These are phyloP conservation scores for Avena sativa DNA, from an alignment of 176 grass and related monocot species.

Conservation along the genomic window DNA sequence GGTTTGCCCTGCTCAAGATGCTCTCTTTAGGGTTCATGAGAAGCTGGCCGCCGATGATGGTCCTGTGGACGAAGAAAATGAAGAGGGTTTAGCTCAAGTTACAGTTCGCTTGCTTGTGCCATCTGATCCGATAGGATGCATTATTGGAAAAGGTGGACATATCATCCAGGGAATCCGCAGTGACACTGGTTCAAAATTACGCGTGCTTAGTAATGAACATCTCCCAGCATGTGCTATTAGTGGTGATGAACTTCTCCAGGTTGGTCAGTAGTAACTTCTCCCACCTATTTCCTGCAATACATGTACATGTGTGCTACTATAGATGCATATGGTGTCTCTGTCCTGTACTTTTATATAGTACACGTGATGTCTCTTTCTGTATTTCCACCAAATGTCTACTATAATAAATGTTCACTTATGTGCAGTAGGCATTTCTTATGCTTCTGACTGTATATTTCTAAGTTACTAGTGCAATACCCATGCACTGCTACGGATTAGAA, in stretches of 20 bases:
- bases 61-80: slow-evolving; percentile 64
- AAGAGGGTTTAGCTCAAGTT: slow-evolving; percentile 61
- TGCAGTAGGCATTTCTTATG: slow-evolving; percentile 6
- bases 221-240: slow-evolving; percentile 87
- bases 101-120: slow-evolving; percentile 83
- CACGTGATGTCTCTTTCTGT: background rate
- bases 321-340: background rate
- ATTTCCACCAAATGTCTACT: slow-evolving; percentile 20
- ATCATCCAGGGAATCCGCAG: slow-evolving; percentile 87
- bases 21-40: slow-evolving; percentile 89
- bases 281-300: slow-evolving; percentile 22
- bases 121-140: slow-evolving; percentile 96
- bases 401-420: background rate
- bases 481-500: background rate
- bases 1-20: slow-evolving; percentile 90
- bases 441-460: background rate
- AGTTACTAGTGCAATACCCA: slow-evolving; percentile 2
- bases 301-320: background rate
- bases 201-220: slow-evolving; percentile 86
- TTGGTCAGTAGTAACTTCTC: slow-evolving; percentile 34
- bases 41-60: slow-evolving; percentile 69
- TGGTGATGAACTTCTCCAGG: slow-evolving; percentile 93
- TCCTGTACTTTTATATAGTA: background rate
- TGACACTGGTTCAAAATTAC: slow-evolving; percentile 88
- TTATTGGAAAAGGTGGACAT: slow-evolving; percentile 93